Evolutionary conservation across 2,329 filamentous ascomycete genomes (phyloP).

Genomic region (Trichophaea hybrida): DNA sequence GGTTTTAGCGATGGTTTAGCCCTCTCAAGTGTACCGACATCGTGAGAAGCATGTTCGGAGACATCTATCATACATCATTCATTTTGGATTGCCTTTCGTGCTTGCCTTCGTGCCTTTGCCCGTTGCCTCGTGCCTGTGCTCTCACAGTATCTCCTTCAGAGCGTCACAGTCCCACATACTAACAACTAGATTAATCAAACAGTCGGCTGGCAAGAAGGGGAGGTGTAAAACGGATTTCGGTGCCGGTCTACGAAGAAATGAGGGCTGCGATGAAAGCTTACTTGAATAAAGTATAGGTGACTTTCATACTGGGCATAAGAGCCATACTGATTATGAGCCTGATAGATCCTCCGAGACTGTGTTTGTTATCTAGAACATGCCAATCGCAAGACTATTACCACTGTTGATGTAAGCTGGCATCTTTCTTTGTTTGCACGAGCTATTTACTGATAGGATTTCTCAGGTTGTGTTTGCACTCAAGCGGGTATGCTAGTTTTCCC

Average conservation of each 20-base stretch:
- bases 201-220: slow-evolving; percentile 61
- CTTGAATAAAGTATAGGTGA: slow-evolving; percentile 36
- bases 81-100: slow-evolving; percentile 30
- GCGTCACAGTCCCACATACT: slow-evolving; percentile 5
- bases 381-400: slow-evolving; percentile 47
- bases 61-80: slow-evolving; percentile 28
- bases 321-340: too few species aligned
- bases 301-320: neutral
- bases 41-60: neutral
- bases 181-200: slow-evolving; percentile 8
- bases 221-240: slow-evolving; percentile 60
- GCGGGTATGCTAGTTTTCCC: slow-evolving; percentile 23
- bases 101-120: slow-evolving; percentile 7
- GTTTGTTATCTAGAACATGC: slow-evolving; percentile 41
- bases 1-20: neutral
- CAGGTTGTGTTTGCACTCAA: slow-evolving; percentile 8
- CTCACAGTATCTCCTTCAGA: neutral
- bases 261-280: slow-evolving; percentile 39
- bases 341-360: slow-evolving; percentile 40
- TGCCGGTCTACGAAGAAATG: slow-evolving; percentile 47
- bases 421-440: neutral
- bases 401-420: slow-evolving; percentile 39
- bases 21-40: neutral
- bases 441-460: too few species aligned
- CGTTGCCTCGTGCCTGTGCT: neutral